Base-by-base conservation (phyloP, 1,139 yeast species). In the Blastobotrys buckinghamii region DNA sequence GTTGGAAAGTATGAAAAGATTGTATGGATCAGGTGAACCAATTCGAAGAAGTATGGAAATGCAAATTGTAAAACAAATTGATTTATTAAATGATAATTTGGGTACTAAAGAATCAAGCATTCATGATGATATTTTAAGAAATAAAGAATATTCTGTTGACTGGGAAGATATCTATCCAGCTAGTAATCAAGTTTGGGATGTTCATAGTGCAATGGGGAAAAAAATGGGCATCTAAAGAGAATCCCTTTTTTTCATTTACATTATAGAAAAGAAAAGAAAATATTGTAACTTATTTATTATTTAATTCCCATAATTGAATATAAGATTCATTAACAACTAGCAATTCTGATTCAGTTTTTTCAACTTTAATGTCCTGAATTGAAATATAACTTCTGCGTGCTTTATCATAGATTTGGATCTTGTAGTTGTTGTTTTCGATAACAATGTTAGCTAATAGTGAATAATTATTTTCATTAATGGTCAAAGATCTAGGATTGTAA, bases 1-100 rank as follows among this genome's bases (percentile, higher is more conserved):
- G 60, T 64, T 89, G 72, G 95, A 89, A 64, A 80, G 81, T 50
- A 82, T 85, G 67, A 78, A 95, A 63, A 78, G 95, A 55, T 71
- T 87, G 24, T 89, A 84, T 66, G 98, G 98, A 27, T 84, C 95
- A 42, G 96, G 95, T 12, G 97, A 87, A 62, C 96, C 97, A 7
- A 81, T 92, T 58, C 83, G 88, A 66, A 78, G 97, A 64, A 80
- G 85, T 27, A 86, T 92, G 86, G 97, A 94, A 58, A 70, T 87
- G 61, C 74, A 78, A 50, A 77, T 88, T 35, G 84, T 90, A n/a
- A 79, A 79, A 42, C 30, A 39, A 29, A 24, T 12, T 4, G 42
- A 39, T 13, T n/a, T 17, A 8, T 78, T 87, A n/a, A 88, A 84
- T 50, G 80, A 80, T 65, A 68, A 75, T 15, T 70, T 79, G 47